A percentile compares a stretch with the other conserved stretches of the same genome.
Evolutionary conservation across 2,329 filamentous ascomycete genomes (phyloP).

Genomic region (Aaosphaeria arxii): DNA sequence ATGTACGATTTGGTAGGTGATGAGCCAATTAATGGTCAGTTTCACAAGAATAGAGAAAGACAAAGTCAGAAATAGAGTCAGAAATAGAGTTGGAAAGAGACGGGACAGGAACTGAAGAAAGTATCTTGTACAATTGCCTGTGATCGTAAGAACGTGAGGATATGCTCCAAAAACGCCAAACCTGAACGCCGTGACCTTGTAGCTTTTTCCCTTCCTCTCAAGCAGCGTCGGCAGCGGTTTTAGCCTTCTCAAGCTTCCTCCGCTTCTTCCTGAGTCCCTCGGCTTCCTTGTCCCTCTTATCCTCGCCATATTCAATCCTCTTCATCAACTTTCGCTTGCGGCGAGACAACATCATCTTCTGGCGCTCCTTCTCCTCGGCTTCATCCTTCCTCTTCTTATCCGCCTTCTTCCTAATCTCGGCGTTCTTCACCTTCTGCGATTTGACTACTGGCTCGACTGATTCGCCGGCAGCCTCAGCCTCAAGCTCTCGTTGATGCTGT

Average conservation of each 20-base stretch:
- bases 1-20: no score
- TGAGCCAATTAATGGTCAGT: no score
- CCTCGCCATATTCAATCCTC: slow-evolving; percentile 96
- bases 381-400: slow-evolving; percentile 62
- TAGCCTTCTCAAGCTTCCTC: slow-evolving; percentile 74
- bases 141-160: no score
- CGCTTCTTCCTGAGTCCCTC: slow-evolving; percentile 85
- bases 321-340: slow-evolving; percentile 97
- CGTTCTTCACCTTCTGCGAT: slow-evolving; percentile 58
- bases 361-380: slow-evolving; percentile 83
- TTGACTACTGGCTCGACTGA: slow-evolving; percentile 39
- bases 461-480: slow-evolving; percentile 80
- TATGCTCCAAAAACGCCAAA: no score
- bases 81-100: no score
- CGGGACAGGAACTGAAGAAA: no score
- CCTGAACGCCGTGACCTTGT: no score
- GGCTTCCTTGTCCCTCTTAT: slow-evolving; percentile 86
- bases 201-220: slow-evolving; percentile 2
- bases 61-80: no score
- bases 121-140: no score
- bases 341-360: slow-evolving; percentile 97
- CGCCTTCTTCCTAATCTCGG: slow-evolving; percentile 64
- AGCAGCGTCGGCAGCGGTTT: slow-evolving; percentile 28
- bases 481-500: slow-evolving; percentile 83
- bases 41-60: no score